Percentiles rank a stretch among this genome's conserved stretches.
Evolutionary conservation across 169 alveolate genomes (phyloP).

Genomic region (Amoebophrya sp.): DNA sequence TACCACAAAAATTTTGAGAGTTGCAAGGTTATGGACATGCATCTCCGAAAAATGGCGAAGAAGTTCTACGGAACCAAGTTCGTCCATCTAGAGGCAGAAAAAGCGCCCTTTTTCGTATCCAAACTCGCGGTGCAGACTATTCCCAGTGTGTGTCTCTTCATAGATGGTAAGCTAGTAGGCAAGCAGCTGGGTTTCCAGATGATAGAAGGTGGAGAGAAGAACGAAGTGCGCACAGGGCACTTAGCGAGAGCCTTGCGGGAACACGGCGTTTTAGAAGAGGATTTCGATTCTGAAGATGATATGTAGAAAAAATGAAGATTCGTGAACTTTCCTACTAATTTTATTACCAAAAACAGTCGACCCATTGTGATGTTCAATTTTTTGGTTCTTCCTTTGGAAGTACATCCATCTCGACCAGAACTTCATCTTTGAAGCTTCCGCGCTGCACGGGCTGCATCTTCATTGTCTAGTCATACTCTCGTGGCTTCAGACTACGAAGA

Average conservation of each 20-base stretch:
- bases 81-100: background rate
- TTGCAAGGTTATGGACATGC: constrained; percentile 15
- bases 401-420: too few relatives aligned
- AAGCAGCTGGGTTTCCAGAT: background rate
- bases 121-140: background rate
- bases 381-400: too few relatives aligned
- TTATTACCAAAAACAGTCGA: too few relatives aligned
- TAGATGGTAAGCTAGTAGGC: background rate
- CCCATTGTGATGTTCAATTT: too few relatives aligned
- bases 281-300: background rate
- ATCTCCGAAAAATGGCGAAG: background rate
- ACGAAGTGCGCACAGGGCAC: background rate
- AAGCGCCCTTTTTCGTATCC: background rate
- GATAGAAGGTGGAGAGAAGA: background rate
- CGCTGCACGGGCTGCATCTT: too few relatives aligned
- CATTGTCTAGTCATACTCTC: too few relatives aligned
- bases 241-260: background rate
- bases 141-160: background rate
- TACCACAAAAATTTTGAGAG: background rate
- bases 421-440: too few relatives aligned
- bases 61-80: background rate
- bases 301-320: background rate
- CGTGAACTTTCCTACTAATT: background rate
- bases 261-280: background rate
- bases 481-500: too few relatives aligned